Evolutionary conservation across 1,284 basidiomycete species (phyloP).

Genomic region (Clitocybe nebularis): DNA sequence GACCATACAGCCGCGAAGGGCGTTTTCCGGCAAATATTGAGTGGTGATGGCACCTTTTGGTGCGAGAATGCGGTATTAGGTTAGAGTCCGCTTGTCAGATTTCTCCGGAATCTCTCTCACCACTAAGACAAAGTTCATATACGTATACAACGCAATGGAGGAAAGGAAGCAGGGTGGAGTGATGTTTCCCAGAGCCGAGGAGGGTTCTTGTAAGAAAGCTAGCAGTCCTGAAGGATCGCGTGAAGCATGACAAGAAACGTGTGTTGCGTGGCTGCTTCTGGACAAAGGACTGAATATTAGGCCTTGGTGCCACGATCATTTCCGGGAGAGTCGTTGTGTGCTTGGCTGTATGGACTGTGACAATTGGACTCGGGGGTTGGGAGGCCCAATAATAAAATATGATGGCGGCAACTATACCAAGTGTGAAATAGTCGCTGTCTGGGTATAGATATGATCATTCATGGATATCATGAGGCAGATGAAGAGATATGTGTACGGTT

Average conservation of each 20-base stretch:
- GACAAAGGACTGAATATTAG: constrained; percentile 12
- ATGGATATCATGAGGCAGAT: no score
- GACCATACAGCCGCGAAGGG: constrained; percentile 7
- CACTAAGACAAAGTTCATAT: constrained; percentile 8
- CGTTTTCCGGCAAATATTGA: constrained; percentile 5
- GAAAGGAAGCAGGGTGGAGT: constrained; percentile 5
- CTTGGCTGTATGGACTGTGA: constrained; percentile 2
- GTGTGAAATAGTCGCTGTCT: no score
- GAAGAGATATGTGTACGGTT: no score
- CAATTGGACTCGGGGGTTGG: constrained; percentile 2
- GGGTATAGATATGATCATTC: no score
- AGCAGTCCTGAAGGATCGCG: constrained; percentile 18
- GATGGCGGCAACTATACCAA: no score
- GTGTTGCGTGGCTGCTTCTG: constrained; percentile 3
- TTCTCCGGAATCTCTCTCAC: constrained; percentile 12
- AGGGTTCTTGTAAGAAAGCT: constrained; percentile 9
- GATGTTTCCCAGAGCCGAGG: constrained; percentile 13
- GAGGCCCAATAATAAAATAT: background rate
- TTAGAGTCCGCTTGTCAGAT: constrained; percentile 15
- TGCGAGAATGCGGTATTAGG: constrained; percentile 12
- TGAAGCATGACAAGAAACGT: constrained; percentile 14
- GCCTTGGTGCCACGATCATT: constrained; percentile 33
- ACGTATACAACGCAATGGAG: constrained; percentile 12
- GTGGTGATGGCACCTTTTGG: constrained; percentile 2
- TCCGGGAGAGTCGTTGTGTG: constrained; percentile 14